Base-by-base conservation (phyloP, 2,329 filamentous ascomycete genomes). In the Clonostachys chloroleuca region DNA sequence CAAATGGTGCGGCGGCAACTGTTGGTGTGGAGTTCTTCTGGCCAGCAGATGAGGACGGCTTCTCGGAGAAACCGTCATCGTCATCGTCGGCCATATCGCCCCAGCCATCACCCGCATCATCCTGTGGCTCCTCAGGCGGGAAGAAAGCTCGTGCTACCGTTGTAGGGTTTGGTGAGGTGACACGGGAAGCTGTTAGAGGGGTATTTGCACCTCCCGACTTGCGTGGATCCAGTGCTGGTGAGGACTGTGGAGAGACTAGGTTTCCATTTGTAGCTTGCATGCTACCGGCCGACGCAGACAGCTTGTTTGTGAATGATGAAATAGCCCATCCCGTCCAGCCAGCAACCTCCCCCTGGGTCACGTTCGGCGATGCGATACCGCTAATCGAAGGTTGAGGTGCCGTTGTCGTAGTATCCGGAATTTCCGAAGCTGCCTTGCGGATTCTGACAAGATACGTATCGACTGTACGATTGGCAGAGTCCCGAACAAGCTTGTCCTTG, bases 321-420 rank as follows among this genome's bases (percentile, higher is more conserved):
- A 99, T 96, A 2, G 94, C 94, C 94, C 94, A 99, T 12, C 94
- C 94, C 2, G 94, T 83, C 94, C 94, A 97, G 16, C 47, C 59
- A 6, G 58, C 51, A n/a, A 55, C 50, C n/a, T 55, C 63, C 8
- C 17, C 17, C 9, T 30, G 24, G 9, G 24, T 30, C 24, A 30
- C 24, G 24, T 30, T 30, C 24, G 24, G 24, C 24, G 24, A 30
- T 30, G 24, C 24, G 24, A 30, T 30, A 9, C 24, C 24, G 24
- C 24, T 30, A 30, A 30, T 30, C 36, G 50, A 59, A 5, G 78
- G 77, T 50, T 90, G 87, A 2, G 90, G 85, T 2, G 88, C 94
- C 52, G 86, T 84, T 76, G 95, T 94, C 0, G 77, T 84, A 0
- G 82, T 89, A 44, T 97, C 92, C 3, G 92, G 87, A 80, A 97